These are phyloP conservation scores for Podila epigama DNA, from an alignment of 192 early-diverging fungal species.

Conservation along the genomic window DNA sequence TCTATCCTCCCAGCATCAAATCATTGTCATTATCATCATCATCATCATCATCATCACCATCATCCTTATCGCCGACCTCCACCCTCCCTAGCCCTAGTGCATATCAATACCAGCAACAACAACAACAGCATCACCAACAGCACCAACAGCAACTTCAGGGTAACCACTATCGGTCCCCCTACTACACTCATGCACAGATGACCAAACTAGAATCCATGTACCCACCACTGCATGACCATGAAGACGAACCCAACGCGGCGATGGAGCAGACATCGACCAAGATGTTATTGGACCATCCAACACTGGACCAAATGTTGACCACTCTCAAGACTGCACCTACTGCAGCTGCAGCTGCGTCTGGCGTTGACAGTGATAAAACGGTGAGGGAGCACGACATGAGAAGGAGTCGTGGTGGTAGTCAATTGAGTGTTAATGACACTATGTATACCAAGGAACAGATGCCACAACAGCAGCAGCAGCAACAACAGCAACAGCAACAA, in stretches of 20 bases:
- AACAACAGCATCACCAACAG: background rate
- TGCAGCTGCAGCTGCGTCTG: background rate
- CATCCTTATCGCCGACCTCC: background rate
- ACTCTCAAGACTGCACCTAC: background rate
- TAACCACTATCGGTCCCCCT: background rate
- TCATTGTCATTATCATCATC: too few species aligned
- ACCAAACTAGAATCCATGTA: slow-evolving; percentile 18
- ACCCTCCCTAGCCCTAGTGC: background rate
- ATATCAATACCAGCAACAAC: slow-evolving; percentile 1
- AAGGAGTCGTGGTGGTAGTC: too few species aligned
- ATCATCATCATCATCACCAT: background rate
- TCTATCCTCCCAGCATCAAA: too few species aligned
- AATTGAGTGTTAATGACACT: too few species aligned
- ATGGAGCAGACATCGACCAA: background rate
- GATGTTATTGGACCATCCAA: background rate
- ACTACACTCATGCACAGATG: slow-evolving; percentile 18
- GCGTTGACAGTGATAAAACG: background rate
- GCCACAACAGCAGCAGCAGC: too few species aligned
- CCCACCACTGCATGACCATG: slow-evolving; percentile 19
- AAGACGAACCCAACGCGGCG: background rate
- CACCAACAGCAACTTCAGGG: slow-evolving; percentile 11
- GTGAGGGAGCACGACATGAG: background rate
- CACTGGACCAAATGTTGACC: background rate
- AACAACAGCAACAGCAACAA: too few species aligned
- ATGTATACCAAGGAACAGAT: too few species aligned